Evolutionary conservation across 768 basidiomycete genomes (phyloP), one percentile per base, ranked within the genome.

Genomic region (Trametes punicea): DNA sequence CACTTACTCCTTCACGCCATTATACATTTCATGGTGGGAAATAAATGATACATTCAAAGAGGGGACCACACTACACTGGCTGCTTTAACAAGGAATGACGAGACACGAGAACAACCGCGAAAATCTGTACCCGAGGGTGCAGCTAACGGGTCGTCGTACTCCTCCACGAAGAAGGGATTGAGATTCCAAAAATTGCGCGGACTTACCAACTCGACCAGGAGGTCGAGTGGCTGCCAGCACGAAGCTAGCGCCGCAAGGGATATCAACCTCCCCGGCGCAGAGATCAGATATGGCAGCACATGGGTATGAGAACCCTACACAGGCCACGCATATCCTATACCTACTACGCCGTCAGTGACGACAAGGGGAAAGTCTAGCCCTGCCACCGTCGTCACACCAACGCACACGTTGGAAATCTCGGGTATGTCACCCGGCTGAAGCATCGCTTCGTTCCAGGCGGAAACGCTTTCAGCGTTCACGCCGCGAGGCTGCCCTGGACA

Each of bases 141-240:
- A 51, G 53, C 56, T 46, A 58, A 56, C 46, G 46, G 21, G 25
- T 23, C 39, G 11, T 15, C 16, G 33, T 48, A 48, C 46, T 33
- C 66, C 69, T 69, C 70, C 72, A 47, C 69, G 64, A 75, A 69
- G 70, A 72, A 69, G 69, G 69, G 42, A 50, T 41, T 15, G 34
- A 27, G 51, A 8, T 38, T 34, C 57, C 59, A 74, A 71, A 73
- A 71, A 72, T 72, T 73, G 54, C 62, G 69, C 70, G 63, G 64
- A 54, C 29, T 49, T 1, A 41, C 36, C 39, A 44, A 16, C 20
- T 30, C 47, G 15, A 30, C 23, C 52, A 26, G 50, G 30, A 55
- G 16, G 52, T 11, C 47, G 15, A 46, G 29, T 16, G 39, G 40
- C 34, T 41, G 46, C 45, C 30, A 47, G 36, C 51, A 8, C 33